Percentiles rank a stretch among this genome's conserved stretches.
Evolutionary conservation across 1,284 basidiomycete species (phyloP).

Genomic region (Crepidotus sp.): DNA sequence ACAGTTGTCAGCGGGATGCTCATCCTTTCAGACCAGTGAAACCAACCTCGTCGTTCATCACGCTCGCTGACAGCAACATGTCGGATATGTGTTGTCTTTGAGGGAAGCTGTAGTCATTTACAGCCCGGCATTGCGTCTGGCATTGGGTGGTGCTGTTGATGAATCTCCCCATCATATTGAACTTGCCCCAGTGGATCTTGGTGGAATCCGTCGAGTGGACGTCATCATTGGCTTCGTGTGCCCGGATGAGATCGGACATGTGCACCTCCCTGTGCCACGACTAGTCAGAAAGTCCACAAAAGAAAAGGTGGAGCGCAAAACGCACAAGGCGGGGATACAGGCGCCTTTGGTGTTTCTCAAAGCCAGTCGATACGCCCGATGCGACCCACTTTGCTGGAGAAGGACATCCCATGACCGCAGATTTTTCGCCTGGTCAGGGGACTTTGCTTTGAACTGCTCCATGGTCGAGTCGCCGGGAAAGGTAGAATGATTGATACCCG

Average conservation of each 20-base stretch:
- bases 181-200: conserved; percentile 81
- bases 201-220: conserved; percentile 45
- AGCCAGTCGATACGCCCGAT: conserved; percentile 73
- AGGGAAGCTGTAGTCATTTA: conserved; percentile 48
- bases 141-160: conserved; percentile 61
- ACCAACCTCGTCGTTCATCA: conserved; percentile 61
- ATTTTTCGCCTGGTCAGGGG: conserved; percentile 56
- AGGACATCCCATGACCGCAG: conserved; percentile 72
- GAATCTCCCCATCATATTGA: conserved; percentile 75
- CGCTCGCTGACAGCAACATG: conserved; percentile 39
- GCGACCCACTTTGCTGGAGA: conserved; percentile 60
- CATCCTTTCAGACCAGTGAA: neutral
- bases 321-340: conserved; percentile 73
- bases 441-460: conserved; percentile 54
- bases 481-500: conserved; percentile 71
- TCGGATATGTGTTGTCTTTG: conserved; percentile 43
- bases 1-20: neutral
- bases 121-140: conserved; percentile 59
- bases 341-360: conserved; percentile 71
- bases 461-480: conserved; percentile 64
- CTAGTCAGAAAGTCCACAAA: conserved; percentile 8
- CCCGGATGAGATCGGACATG: conserved; percentile 68
- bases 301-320: conserved; percentile 16
- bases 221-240: conserved; percentile 70
- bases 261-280: conserved; percentile 61